Base-by-base conservation (phyloP, 2,329 filamentous ascomycete genomes). In the Ascochyta clinopodiicola region DNA sequence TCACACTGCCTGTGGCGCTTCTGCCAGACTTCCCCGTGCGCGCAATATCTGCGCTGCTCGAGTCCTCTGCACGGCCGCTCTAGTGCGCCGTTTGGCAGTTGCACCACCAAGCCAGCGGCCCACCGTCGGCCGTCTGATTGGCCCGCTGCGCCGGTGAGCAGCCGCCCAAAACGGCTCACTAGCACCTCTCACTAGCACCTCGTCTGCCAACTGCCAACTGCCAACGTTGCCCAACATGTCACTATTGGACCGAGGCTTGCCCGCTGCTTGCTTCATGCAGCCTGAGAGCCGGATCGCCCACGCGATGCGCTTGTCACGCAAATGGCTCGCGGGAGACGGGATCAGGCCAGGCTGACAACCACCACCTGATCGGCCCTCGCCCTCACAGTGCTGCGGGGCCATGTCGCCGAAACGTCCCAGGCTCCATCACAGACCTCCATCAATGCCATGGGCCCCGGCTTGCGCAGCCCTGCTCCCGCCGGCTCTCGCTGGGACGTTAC, bases 41-140 rank as follows among this genome's bases (percentile, higher is more conserved):
- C 32, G 40, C 55, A 56, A 56, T 53, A 40, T 51, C 29, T 31
- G 29, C 29, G 29, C 58, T 56, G 37, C 55, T 69, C 69, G 61
- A 70, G 59, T 67, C 63, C 57, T 43, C 54, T 51, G 50, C 59
- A 59, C 62, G 44, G 61, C 62, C 60, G 61, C 22, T 46, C 66
- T 73, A 72, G 70, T 66, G 63, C 62, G 68, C 70, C 71, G 71
- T 73, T 74, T 65, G 62, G 62, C 67, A 66, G 64, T 69, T 66
- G 67, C 69, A 71, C 64, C 67, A 65, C 55, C 57, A 40, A 48
- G 57, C 59, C 48, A 56, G 57, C 62, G 61, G 44, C 63, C 70
- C 65, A 64, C 69, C 51, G 34, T 31, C 54, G 59, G 63, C 27
- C 44, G 44, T 43, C 22, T 24, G 42, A 60, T 57, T 56, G 44